Evolutionary conservation across 1,139 yeast species (phyloP), one percentile per base, ranked within the genome.

Genomic region (Candida frijolesensis): DNA sequence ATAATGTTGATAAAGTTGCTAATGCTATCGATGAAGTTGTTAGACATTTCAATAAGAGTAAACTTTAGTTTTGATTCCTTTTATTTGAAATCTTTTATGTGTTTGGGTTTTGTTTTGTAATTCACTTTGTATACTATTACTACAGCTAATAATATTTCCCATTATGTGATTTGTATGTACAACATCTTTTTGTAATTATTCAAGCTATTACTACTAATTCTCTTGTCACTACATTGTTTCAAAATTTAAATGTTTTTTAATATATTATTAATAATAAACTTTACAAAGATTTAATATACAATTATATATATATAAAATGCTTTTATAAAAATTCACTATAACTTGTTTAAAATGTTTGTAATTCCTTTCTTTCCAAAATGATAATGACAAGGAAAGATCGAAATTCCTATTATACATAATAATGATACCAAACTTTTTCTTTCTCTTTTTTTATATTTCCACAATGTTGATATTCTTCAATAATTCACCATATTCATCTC

Each of bases 11-110:
- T 54, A 78, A 83, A 62, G 95, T 92, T 45, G 97, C 97, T 45
- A 75, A 80, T 57, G 88, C 96, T 45, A 83, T 92, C 59, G 91
- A 90, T 65, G 88, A 85, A 64, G 96, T 87, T 53, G 91, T 89
- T 27, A 70, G 79, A 54, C 67, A 62, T 54, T 48, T 50, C 29
- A 34, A 50, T n/a, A 55, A 55, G 42, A 51, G 55, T 47, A 55
- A 55, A 30, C 51, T 55, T 39, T 55, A 52, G 46, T 16, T 15
- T 15, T n/a, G 38, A 11, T 10, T 19, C 22, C 4, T 19, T 19
- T 19, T 19, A 3, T 3, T 19, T 19, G 22, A 19, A 19, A 19
- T 19, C 22, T 19, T 27, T 19, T 27, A 16, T 27, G 25, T 30
- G 16, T 15, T n/a, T 42, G 33, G 16, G 18, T 32, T 19, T 19